Evolutionary conservation across 441 rosid genomes (phyloP).

Genomic region (Isatis lusitanica): DNA sequence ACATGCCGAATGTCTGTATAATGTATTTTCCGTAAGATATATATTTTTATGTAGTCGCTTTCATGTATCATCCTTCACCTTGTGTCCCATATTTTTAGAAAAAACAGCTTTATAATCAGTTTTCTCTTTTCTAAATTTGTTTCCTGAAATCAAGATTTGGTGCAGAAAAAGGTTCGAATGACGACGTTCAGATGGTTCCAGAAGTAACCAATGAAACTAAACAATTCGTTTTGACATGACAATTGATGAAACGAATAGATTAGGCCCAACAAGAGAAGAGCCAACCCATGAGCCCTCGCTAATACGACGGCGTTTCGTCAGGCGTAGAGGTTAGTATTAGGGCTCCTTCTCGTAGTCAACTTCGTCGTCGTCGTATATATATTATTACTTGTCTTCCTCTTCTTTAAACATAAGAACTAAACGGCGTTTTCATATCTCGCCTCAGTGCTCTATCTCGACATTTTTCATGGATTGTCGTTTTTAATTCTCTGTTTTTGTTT

Average conservation of each 20-base stretch:
- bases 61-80: slow-evolving; percentile 8
- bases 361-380: slow-evolving; percentile 12
- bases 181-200: too few relatives aligned
- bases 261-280: background rate
- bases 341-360: background rate
- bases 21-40: slow-evolving; percentile 4
- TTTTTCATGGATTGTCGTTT: background rate
- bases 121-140: background rate
- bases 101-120: background rate
- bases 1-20: slow-evolving; percentile 17
- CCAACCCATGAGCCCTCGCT: background rate
- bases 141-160: background rate
- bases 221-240: too few relatives aligned
- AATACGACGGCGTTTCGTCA: background rate
- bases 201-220: background rate
- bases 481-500: background rate
- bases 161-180: background rate
- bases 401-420: background rate
- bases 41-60: background rate
- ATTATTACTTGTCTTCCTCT: background rate
- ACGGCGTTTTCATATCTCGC: background rate
- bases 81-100: background rate
- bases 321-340: background rate
- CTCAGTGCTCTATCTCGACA: background rate
- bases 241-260: background rate